Evolutionary conservation across 768 basidiomycete species (phyloP).

Genomic region (Termitomyces sp.): DNA sequence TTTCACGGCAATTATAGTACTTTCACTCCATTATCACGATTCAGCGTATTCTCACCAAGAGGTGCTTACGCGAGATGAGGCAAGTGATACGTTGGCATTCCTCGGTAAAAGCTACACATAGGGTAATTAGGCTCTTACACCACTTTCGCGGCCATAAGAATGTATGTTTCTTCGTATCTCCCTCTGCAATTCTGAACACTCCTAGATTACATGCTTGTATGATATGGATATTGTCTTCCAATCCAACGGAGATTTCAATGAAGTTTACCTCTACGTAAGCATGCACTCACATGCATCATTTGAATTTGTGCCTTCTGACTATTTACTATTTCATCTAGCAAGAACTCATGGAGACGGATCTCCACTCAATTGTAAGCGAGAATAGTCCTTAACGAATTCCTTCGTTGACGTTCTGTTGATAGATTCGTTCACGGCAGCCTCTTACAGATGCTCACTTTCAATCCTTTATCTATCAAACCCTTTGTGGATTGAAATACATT

Average conservation of each 20-base stretch:
- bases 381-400: background rate
- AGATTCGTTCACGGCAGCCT: conserved; percentile 84
- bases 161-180: conserved; percentile 36
- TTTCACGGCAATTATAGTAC: background rate
- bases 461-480: conserved; percentile 96
- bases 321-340: conserved; percentile 46
- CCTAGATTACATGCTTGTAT: conserved; percentile 92
- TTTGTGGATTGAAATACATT: conserved; percentile 97
- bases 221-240: conserved; percentile 98
- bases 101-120: background rate
- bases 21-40: background rate
- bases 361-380: conserved; percentile 89
- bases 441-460: conserved; percentile 90
- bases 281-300: conserved; percentile 10
- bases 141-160: conserved; percentile 99
- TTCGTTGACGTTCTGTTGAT: background rate
- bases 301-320: background rate
- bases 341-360: conserved; percentile 99
- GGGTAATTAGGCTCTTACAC: conserved; percentile 65
- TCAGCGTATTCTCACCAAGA: conserved; percentile 91
- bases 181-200: conserved; percentile 10
- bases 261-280: conserved; percentile 90
- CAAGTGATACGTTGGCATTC: conserved; percentile 23
- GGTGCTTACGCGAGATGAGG: conserved; percentile 94
- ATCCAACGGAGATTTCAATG: conserved; percentile 86